Conservation (phyloP, 2,329 filamentous ascomycete species). For the Venturia carpophila region DNA sequence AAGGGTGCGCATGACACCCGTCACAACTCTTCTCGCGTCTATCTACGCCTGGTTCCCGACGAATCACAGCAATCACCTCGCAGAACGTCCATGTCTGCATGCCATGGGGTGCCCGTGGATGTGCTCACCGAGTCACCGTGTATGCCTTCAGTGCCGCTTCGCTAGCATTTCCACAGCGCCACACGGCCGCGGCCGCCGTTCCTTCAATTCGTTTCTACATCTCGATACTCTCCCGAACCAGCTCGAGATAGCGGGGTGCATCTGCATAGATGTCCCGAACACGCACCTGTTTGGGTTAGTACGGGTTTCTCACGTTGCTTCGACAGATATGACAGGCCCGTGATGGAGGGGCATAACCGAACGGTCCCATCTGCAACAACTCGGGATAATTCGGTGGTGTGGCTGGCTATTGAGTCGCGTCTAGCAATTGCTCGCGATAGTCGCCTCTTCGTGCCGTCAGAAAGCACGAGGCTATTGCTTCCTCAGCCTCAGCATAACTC, state of each 20-base stretch:
- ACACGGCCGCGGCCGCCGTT: neutral
- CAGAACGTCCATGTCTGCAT: neutral
- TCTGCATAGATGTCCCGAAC: neutral
- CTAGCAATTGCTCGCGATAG: conserved; percentile 6
- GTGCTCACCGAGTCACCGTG: conserved; percentile 8
- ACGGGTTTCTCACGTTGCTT: neutral
- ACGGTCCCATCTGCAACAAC: neutral
- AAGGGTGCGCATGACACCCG: neutral
- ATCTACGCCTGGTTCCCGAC: neutral
- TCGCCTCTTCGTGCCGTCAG: neutral
- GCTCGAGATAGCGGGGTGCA: conserved; percentile 11
- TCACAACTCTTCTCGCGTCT: conserved; percentile 8
- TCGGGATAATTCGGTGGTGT: neutral
- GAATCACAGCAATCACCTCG: conserved; percentile 3
- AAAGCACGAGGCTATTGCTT: conserved; percentile 2
- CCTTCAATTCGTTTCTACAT: neutral
- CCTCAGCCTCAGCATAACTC: neutral
- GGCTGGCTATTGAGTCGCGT: neutral
- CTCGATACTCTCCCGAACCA: conserved; percentile 3
- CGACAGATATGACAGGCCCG: neutral
- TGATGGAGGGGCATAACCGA: neutral
- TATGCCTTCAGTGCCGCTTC: neutral
- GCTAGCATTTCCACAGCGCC: neutral
- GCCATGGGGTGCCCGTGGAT: neutral
- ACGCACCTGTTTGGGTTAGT: conserved; percentile 7